phyloP scores from a whole-genome alignment of 768 basidiomycete species.

The Podaxis sp. region DNA sequence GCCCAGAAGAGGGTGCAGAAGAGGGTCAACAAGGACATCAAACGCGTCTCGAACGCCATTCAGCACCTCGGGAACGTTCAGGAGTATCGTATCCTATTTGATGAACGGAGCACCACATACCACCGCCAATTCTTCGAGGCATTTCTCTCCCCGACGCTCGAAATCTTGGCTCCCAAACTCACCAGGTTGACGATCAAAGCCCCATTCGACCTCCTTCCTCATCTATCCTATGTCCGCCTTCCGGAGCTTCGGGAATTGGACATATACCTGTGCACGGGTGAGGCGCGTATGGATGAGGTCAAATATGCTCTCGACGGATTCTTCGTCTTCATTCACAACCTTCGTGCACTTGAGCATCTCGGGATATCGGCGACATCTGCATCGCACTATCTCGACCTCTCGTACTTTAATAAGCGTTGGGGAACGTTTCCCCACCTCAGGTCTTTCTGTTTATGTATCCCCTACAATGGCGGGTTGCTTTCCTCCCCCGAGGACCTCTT shows the following conservation, averaged over 20 bases:
- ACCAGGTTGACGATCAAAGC: conserved; percentile 36
- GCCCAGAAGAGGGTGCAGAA: conserved; percentile 33
- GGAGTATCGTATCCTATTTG: conserved; percentile 42
- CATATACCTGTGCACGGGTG: conserved; percentile 34
- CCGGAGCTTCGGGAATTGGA: conserved; percentile 35
- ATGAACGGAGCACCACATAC: conserved; percentile 28
- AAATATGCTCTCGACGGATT: conserved; percentile 38
- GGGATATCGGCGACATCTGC: conserved; percentile 34
- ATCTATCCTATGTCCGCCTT: conserved; percentile 33
- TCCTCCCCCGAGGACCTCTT: conserved; percentile 31
- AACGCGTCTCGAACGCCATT: conserved; percentile 32
- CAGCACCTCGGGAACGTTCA: conserved; percentile 31
- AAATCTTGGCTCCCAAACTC: conserved; percentile 31
- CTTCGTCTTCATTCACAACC: conserved; percentile 44
- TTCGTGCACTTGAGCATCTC: conserved; percentile 35
- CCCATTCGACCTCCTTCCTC: conserved; percentile 35
- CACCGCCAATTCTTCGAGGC: conserved; percentile 38
- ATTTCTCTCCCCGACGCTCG: conserved; percentile 37
- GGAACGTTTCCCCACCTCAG: conserved; percentile 39
- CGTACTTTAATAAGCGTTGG: conserved; percentile 35
- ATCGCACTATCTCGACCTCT: conserved; percentile 40
- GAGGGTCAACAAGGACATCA: conserved; percentile 37
- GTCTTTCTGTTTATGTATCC: conserved; percentile 41
- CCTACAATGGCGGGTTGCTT: conserved; percentile 45
- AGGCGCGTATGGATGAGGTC: conserved; percentile 29